Evolutionary conservation across 2,329 filamentous ascomycete species (phyloP), one percentile per base, ranked within the genome.

Genomic region (Penicillium digitatum): DNA sequence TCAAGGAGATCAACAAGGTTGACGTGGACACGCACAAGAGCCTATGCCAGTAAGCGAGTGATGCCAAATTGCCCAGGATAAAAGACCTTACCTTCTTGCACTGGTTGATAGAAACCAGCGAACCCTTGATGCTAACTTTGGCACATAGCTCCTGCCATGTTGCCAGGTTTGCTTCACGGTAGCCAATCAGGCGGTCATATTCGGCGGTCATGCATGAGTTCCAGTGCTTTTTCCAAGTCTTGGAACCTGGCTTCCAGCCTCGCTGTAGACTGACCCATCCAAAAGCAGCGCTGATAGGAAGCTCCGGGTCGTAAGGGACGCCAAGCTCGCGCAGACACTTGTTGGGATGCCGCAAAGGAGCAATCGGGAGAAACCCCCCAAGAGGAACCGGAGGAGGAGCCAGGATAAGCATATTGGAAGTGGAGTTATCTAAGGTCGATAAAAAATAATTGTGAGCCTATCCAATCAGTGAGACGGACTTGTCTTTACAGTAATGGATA

Each of bases 1-100:
- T 72, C 66, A 9, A 72, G 46, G 3, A 72, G 22, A 48, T 72
- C 68, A 9, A 72, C 56, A 9, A 69, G 55, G 47, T 71, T 72
- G 27, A 72, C 63, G 32, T 68, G 42, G 1, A 70, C 51, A 3
- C 27, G 48, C 1, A 50, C 51, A 5, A 72, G 46, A 6, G 59
- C 61, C 66, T 71, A 12, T 10, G 22, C 12, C 10, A n/a, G 29
- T 58, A 22, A 53, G 31, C 22, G 5, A 44, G 14, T 24, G 38
- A 5, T 14, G 12, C 7, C 1, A 22, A 6, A 27, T 16, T 35
- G 10, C 11, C 11, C 24, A 38, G 11, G 9, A 8, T n/a, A 2
- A 2, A 14, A 12, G n/a, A 12, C 9, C 1, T 34, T 49, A 70
- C 68, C 57, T 64, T 64, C 27, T 64, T 66, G 54, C 69, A 72